Evolutionary conservation across 2,329 filamentous ascomycete genomes (phyloP), one percentile per base, ranked within the genome.

Genomic region (Xenoacremonium recifei): DNA sequence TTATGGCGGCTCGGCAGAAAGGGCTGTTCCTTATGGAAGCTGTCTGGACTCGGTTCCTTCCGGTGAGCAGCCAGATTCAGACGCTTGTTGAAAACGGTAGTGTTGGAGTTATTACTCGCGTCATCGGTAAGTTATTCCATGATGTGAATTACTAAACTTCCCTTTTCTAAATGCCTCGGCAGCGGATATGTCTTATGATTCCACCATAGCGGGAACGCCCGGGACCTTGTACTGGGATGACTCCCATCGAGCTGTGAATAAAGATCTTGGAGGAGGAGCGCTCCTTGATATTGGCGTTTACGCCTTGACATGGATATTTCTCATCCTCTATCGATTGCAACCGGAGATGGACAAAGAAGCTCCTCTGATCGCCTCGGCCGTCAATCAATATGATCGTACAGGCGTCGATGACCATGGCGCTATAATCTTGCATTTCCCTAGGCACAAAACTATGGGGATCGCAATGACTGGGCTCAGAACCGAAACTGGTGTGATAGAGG

Each of bases 21-120:
- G 58, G 59, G 9, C 54, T 67, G 5, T 67, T 62, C 41, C 30
- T 67, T 20, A 62, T 65, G 53, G 64, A 67, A 42, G 64, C 64
- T 2, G 57, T 67, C 49, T 67, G 64, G 64, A 63, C 63, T 11
- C 52, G 64, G 9, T 64, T 61, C 47, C 61, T 59, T 37, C 64
- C 64, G 2, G 42, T 65, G 21, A 53, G 59, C 15, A 53, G 23
- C 6, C 35, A 50, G 29, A 39, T 50, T 16, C 36, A 45, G 10
- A 34, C 48, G 11, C 19, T 48, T 27, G 7, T 7, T 27, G 13
- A 27, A 27, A 27, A 13, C 9, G 13, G 13, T 27, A 13, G 9
- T 27, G 13, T 27, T 27, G 23, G 23, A 7, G 13, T 13, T 27
- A 27, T 27, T 27, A 9, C 7, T 27, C 23, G 23, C 23, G 23